Evolutionary conservation across 129 eudicot genomes (phyloP), one percentile per base, ranked within the genome.

Genomic region (Deinandra increscens): DNA sequence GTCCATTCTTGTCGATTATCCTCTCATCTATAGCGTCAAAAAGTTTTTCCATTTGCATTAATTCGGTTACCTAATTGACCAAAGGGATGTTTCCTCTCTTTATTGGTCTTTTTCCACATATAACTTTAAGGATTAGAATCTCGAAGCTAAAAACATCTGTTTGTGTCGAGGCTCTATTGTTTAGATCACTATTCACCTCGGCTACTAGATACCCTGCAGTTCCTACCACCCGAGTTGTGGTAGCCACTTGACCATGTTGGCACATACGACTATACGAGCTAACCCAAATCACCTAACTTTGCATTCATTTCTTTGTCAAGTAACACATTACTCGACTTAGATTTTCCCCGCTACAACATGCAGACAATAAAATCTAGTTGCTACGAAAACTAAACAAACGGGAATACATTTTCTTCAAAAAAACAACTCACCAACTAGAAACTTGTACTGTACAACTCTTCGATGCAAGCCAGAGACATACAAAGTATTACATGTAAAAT

Each of bases 251-350:
- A 55, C 88, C 86, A 49, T 82, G 93, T 23, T 78, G 85, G 53
- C 86, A 91, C 82, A n/a, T n/a, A n/a, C n/a, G n/a, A n/a, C n/a
- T n/a, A 86, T 84, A n/a, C 94, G 79, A 17, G 97, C 97, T 61
- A 89, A 62, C 66, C 94, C 97, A 89, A 89, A 70, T 86, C 94
- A 6, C 91, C 97, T 13, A 89, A 60, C 56, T 74, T 84, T 45
- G 85, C 94, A 38, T 82, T 89, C 91, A 89, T 82, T 0, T 86
- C 85, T 72, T 72, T 84, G 54, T 89, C 97, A 22, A 89, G 94
- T 66, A 89, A 79, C 76, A 89, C 91, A 75, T 86, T 89, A 78
- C 94, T 86, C 0, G 97, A 81, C 76, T 89, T 89, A n/a, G n/a
- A n/a, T n/a, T n/a, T n/a, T n/a, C n/a, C n/a, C n/a, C n/a, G n/a